A percentile compares a stretch with the other conserved stretches of the same genome.
phyloP scores from a whole-genome alignment of 768 basidiomycete genomes.

The Porphyrellus cyaneotinctus region DNA sequence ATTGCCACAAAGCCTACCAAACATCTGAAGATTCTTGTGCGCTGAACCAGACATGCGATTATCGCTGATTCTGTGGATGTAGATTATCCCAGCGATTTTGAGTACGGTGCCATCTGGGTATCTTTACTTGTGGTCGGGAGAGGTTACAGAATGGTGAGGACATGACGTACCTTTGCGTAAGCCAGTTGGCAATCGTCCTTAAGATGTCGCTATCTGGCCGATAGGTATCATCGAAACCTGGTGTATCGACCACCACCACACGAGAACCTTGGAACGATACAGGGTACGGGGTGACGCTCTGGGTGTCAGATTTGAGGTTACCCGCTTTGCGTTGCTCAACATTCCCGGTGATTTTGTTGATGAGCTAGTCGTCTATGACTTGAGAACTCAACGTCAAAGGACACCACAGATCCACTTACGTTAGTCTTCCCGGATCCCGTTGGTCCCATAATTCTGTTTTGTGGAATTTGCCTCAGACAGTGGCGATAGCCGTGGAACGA shows the following conservation, averaged over 20 bases:
- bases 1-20: constrained; percentile 34
- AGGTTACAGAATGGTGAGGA: neutral
- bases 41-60: constrained; percentile 32
- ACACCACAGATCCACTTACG: constrained; percentile 8
- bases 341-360: constrained; percentile 9
- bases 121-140: neutral
- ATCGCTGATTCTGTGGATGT: constrained; percentile 34
- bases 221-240: constrained; percentile 21
- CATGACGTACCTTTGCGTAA: constrained; percentile 13
- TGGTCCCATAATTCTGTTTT: constrained; percentile 22
- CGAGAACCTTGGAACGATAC: neutral
- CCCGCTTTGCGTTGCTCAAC: neutral
- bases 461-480: neutral
- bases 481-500: neutral
- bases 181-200: constrained; percentile 13
- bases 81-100: constrained; percentile 31
- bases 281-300: constrained; percentile 1
- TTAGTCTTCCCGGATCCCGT: constrained; percentile 26
- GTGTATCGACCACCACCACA: constrained; percentile 20
- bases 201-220: constrained; percentile 11
- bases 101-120: constrained; percentile 1
- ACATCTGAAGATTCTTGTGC: constrained; percentile 30
- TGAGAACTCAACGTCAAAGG: neutral
- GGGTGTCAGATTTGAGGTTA: constrained; percentile 12
- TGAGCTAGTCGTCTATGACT: constrained; percentile 2